Base-by-base conservation (phyloP, 352 stramenopile species). In the Globisporangium irregulare region DNA sequence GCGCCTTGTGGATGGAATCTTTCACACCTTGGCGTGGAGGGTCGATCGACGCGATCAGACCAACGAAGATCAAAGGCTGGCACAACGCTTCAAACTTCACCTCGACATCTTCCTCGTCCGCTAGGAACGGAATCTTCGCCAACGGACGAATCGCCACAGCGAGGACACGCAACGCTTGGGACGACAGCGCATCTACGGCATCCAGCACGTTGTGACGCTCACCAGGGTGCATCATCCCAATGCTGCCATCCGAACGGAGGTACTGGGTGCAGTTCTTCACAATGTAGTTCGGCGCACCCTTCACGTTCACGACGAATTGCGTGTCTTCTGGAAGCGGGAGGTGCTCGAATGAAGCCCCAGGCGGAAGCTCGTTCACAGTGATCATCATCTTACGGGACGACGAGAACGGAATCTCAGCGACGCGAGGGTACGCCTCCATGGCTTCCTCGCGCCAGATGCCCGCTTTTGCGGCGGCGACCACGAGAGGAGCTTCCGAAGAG, bases 341-440 rank as follows among this genome's bases (percentile, higher is more conserved):
- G 38, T 72, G 62, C 46, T 86, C 80, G 41, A 89, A 79, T 12
- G 64, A 64, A 24, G 66, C 36, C 0, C 71, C 74, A 2, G 63
- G 55, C 10, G 80, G 71, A 12, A 89, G 46, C 41, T 84, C 72
- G 38, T 89, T 91, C 38, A 91, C 77, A 4, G 79, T 89, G 55
- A 89, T 87, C 96, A 99, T 99, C 75, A 93, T 89, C 76, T 99
- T 99, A 50, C 90, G 79, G 6, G 96, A 89, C 18, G 92, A 98
- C 15, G 82, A 97, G 78, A 99, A 99, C 0, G 95, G 91, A 27
- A 98, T 84, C 73, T 98, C 93, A 18, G 84, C 75, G 1, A 91
- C 62, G 66, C 96, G 80, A 29, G 86, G 88, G 79, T 79, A 89
- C 63, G 46, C 76, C 59, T 71, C 73, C 54, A 76, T 77, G 22